Percentiles rank a stretch among this genome's conserved stretches.
These are phyloP conservation scores for Rhipidocladum racemiflorum DNA, from an alignment of 176 grass and related monocot genomes.

Conservation along the genomic window DNA sequence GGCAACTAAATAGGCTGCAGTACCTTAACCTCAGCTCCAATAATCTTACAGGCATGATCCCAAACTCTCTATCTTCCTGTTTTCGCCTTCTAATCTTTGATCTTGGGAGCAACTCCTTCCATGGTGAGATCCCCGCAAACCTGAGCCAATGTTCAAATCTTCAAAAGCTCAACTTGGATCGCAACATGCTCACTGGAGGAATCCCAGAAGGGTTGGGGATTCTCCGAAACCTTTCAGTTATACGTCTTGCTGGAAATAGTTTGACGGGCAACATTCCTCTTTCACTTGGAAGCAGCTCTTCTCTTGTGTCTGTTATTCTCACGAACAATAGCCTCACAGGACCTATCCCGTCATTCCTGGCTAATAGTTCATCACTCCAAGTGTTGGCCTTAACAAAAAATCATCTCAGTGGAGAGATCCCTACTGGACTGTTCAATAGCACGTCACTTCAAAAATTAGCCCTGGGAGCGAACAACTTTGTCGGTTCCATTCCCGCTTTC, in stretches of 20 bases:
- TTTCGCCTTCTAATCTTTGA: slow-evolving; percentile 17
- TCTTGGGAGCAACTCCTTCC: neutral
- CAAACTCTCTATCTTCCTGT: neutral
- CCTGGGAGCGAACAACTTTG: neutral
- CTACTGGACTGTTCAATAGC: neutral
- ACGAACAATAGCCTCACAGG: neutral
- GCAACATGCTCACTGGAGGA: neutral
- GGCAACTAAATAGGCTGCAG: neutral
- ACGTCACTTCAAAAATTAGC: neutral
- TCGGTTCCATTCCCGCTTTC: neutral
- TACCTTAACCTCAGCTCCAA: slow-evolving; percentile 53
- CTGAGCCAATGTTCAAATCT: slow-evolving; percentile 28
- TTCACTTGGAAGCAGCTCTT: neutral
- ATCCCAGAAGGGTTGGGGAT: neutral
- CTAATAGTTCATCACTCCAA: neutral
- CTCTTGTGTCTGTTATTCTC: neutral
- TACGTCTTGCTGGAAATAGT: neutral
- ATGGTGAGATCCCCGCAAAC: slow-evolving; percentile 35
- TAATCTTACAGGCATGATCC: slow-evolving; percentile 17
- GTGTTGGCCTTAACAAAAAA: neutral
- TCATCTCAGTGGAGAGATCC: neutral
- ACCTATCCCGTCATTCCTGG: neutral
- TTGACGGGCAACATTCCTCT: neutral
- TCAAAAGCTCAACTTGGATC: neutral
- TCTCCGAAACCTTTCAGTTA: neutral